phyloP scores from a whole-genome alignment of 2,329 filamentous ascomycete genomes.

The Triangularia verruculosa region DNA sequence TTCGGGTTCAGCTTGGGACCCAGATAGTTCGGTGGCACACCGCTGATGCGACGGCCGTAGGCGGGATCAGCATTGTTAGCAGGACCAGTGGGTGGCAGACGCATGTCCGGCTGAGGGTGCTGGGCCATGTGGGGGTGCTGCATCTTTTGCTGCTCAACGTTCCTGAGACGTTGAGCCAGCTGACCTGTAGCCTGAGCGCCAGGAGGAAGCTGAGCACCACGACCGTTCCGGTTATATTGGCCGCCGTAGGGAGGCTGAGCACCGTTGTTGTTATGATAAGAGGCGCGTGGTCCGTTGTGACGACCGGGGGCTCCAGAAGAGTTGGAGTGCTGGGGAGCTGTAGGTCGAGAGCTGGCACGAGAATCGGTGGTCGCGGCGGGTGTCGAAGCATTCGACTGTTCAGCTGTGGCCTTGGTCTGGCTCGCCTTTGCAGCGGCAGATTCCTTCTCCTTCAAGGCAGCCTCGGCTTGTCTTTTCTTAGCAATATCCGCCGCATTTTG shows the following conservation, averaged over 20 bases:
- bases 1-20: conserved; percentile 57
- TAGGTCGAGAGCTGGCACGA: conserved; percentile 31
- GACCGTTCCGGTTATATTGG: conserved; percentile 38
- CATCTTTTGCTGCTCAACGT: conserved; percentile 51
- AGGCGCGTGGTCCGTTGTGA: conserved; percentile 48
- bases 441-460: conserved; percentile 50
- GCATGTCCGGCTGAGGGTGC: conserved; percentile 39
- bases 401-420: conserved; percentile 38
- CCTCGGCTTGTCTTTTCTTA: conserved; percentile 43
- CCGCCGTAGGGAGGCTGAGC: conserved; percentile 46
- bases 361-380: conserved; percentile 22
- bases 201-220: conserved; percentile 45
- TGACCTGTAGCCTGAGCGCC: conserved; percentile 43
- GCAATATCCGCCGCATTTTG: conserved; percentile 67
- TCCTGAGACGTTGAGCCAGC: conserved; percentile 50
- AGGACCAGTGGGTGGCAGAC: conserved; percentile 72
- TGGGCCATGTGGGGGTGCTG: conserved; percentile 33
- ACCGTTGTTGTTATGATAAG: conserved; percentile 36
- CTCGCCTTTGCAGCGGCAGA: conserved; percentile 45
- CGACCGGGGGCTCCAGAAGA: conserved; percentile 38
- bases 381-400: conserved; percentile 23
- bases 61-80: conserved; percentile 53
- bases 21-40: conserved; percentile 47
- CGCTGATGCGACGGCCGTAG: conserved; percentile 53
- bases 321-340: conserved; percentile 34